Evolutionary conservation across 352 stramenopile genomes (phyloP).

Genomic region (Pythium periplocum): DNA sequence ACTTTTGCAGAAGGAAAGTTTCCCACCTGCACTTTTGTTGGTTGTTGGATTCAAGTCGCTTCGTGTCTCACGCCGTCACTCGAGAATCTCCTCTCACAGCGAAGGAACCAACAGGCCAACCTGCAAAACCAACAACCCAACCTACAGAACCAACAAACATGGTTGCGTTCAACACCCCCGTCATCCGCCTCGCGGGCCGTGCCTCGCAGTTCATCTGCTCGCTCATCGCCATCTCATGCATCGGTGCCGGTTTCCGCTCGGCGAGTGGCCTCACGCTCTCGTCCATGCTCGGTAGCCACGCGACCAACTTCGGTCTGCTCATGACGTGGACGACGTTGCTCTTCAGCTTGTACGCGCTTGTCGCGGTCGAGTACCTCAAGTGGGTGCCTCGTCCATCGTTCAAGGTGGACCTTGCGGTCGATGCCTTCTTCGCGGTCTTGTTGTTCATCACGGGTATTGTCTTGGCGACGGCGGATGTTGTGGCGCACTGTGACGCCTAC

Average conservation of each 20-base stretch:
- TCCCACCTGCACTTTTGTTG: no score
- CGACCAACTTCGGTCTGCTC: conserved; percentile 4
- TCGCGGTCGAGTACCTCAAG: conserved; percentile 6
- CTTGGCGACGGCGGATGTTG: conserved; percentile 1
- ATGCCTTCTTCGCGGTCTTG: conserved; percentile 5
- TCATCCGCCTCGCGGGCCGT: conserved; percentile 13
- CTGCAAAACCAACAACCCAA: conserved; percentile 2
- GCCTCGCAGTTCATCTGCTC: conserved; percentile 50
- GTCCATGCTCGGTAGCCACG: conserved; percentile 2
- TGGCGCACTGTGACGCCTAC: conserved; percentile 6
- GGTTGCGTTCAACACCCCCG: conserved; percentile 2
- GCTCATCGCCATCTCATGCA: conserved; percentile 44
- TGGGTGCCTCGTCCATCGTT: conserved; percentile 1
- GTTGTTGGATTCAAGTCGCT: no score
- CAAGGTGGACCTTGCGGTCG: not conserved
- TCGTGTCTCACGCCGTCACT: not conserved
- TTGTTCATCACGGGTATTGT: conserved; percentile 8
- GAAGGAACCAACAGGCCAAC: conserved; percentile 1
- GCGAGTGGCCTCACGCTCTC: conserved; percentile 8
- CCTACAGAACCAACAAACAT: conserved; percentile 4
- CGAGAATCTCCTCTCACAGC: not conserved
- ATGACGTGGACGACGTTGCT: conserved; percentile 8
- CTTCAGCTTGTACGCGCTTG: conserved; percentile 4
- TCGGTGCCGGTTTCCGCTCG: conserved; percentile 28
- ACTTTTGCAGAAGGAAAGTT: no score